phyloP scores from a whole-genome alignment of 306 rosid species.

The Dryas octopetala region DNA sequence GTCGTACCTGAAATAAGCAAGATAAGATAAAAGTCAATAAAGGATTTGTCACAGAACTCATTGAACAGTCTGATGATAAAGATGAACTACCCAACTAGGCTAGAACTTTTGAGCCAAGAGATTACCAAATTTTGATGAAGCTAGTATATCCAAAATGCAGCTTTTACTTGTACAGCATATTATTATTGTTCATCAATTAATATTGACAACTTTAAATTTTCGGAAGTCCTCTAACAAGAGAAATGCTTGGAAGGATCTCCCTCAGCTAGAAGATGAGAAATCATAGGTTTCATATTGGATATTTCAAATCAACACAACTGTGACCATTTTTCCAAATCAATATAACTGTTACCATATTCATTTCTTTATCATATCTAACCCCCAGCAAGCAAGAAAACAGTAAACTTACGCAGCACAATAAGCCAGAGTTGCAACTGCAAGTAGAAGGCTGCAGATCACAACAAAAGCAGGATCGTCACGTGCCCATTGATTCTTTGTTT shows the following conservation, averaged over 20 bases:
- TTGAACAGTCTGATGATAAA: neutral
- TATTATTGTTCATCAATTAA: neutral
- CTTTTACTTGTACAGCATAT: neutral
- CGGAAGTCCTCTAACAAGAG: neutral
- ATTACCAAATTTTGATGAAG: neutral
- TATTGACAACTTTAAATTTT: neutral
- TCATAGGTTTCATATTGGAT: constrained; percentile 11
- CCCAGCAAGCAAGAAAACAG: constrained; percentile 26
- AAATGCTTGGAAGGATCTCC: constrained; percentile 5
- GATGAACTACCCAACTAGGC: neutral
- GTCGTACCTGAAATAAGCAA: constrained; percentile 75
- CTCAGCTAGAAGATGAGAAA: constrained; percentile 2
- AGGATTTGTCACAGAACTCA: neutral
- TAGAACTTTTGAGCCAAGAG: neutral
- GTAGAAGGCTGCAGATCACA: constrained; percentile 97
- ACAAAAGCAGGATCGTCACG: constrained; percentile 99
- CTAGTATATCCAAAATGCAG: neutral
- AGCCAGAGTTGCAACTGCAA: constrained; percentile 82
- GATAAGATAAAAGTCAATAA: constrained; percentile 19
- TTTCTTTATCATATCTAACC: constrained; percentile 20
- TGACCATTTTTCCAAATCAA: constrained; percentile 14
- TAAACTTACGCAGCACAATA: constrained; percentile 97
- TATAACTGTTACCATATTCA: constrained; percentile 17
- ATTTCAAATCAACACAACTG: constrained; percentile 19
- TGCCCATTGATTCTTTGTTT: constrained; percentile 99